Conservation (phyloP, 148 eudicot species). For the Polygonum maritimum region DNA sequence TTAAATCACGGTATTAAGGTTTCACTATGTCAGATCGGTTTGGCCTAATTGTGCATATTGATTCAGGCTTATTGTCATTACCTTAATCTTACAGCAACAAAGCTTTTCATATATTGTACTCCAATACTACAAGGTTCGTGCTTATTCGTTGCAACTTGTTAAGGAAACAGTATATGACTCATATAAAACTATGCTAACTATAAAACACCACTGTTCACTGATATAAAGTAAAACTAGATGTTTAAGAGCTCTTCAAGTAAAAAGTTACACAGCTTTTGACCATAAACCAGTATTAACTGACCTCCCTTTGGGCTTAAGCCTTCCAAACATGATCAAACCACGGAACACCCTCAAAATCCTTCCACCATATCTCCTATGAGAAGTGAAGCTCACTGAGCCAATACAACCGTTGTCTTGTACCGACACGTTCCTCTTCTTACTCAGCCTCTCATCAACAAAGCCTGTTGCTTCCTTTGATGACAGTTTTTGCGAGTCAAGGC, state of each 20-base stretch:
- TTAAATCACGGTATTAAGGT: too few relatives aligned
- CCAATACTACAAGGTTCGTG: too few relatives aligned
- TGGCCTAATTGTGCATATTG: too few relatives aligned
- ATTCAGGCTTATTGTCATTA: too few relatives aligned
- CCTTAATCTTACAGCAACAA: too few relatives aligned
- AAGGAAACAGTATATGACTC: too few relatives aligned
- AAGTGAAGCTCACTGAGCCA: constrained; percentile 57
- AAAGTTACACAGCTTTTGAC: constrained; percentile 11
- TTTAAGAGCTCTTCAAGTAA: not conserved
- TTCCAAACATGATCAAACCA: constrained; percentile 47
- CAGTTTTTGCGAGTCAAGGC: constrained; percentile 33
- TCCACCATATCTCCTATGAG: constrained; percentile 61
- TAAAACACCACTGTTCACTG: not conserved
- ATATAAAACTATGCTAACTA: not conserved
- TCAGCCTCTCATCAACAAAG: constrained; percentile 38
- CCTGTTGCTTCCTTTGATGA: constrained; percentile 18
- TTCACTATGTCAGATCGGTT: too few relatives aligned
- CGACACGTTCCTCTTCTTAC: constrained; percentile 42
- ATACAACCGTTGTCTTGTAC: constrained; percentile 69
- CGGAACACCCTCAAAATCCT: constrained; percentile 51
- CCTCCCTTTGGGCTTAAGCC: constrained; percentile 42
- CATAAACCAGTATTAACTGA: constrained; percentile 23
- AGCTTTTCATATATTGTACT: too few relatives aligned
- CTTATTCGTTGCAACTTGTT: not conserved
- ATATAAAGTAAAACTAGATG: not conserved